A percentile compares a stretch with the other conserved stretches of the same genome.
phyloP scores from a whole-genome alignment of 768 basidiomycete species.

The Lactarius akahatsu region DNA sequence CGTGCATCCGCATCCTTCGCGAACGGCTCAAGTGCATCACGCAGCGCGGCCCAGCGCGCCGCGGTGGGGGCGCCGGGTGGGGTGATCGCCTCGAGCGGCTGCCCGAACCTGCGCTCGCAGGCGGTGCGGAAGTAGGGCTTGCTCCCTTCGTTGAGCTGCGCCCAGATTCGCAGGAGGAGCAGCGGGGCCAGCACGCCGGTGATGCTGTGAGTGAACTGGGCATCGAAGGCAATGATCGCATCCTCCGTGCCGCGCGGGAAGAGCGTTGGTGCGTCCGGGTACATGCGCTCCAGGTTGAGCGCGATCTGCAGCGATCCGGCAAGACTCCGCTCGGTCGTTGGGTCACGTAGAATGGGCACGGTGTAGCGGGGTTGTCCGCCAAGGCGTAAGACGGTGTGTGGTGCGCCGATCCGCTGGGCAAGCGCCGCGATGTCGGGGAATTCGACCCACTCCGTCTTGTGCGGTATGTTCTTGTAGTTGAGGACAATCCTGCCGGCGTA shows the following conservation, averaged over 20 bases:
- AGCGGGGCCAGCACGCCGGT: slow-evolving; percentile 6
- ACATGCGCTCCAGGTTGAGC: slow-evolving; percentile 46
- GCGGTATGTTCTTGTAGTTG: slow-evolving; percentile 44
- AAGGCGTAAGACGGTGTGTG: slow-evolving; percentile 36
- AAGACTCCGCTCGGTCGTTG: slow-evolving; percentile 37
- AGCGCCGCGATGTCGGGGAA: slow-evolving; percentile 47
- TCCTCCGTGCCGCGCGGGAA: slow-evolving; percentile 34
- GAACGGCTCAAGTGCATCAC: slow-evolving; percentile 36
- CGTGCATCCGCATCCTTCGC: slow-evolving; percentile 22
- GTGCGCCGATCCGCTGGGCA: slow-evolving; percentile 40
- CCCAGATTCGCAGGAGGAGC: slow-evolving; percentile 14
- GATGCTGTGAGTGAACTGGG: slow-evolving; percentile 25
- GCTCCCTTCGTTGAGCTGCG: slow-evolving; percentile 39
- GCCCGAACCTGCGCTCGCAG: slow-evolving; percentile 37
- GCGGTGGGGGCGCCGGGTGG: slow-evolving; percentile 36
- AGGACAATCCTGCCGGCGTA: slow-evolving; percentile 35
- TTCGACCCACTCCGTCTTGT: slow-evolving; percentile 53
- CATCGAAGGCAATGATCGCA: slow-evolving; percentile 30
- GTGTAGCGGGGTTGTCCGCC: slow-evolving; percentile 42
- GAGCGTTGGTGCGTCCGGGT: slow-evolving; percentile 42
- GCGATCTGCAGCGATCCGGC: slow-evolving; percentile 48
- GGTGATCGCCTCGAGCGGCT: slow-evolving; percentile 39
- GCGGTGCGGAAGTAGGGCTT: slow-evolving; percentile 42
- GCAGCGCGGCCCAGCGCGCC: slow-evolving; percentile 41
- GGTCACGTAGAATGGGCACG: slow-evolving; percentile 49